Conservation (phyloP, 2,329 filamentous ascomycete genomes). For the Camillea tinctor region DNA sequence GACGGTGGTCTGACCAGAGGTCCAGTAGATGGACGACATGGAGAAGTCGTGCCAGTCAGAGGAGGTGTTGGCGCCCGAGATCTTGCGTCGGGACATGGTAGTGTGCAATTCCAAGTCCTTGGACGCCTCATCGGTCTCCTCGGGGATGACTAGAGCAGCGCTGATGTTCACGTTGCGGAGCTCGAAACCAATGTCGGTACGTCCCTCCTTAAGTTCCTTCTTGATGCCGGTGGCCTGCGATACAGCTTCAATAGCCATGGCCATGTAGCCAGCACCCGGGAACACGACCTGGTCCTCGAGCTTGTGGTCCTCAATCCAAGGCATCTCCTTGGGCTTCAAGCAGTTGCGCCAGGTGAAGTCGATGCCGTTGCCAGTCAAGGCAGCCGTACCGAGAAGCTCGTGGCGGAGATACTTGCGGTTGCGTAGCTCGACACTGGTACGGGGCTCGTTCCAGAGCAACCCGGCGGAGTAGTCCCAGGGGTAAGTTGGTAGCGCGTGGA, state of each 20-base stretch:
- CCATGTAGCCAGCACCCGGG: conserved; percentile 19
- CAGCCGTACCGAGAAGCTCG: not conserved
- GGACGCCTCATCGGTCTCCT: not conserved
- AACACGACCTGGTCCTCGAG: conserved; percentile 16
- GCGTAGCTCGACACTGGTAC: conserved; percentile 9
- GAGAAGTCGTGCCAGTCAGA: not conserved
- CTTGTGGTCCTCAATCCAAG: conserved; percentile 23
- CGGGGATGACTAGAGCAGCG: not conserved
- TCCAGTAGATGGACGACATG: not conserved
- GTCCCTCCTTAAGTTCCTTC: no score
- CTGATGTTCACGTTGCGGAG: conserved; percentile 8
- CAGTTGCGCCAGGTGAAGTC: conserved; percentile 19
- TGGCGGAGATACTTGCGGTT: conserved; percentile 5
- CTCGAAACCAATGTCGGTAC: not conserved
- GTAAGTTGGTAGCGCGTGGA: conserved; percentile 30
- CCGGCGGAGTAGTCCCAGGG: conserved; percentile 35
- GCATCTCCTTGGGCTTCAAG: conserved; percentile 11
- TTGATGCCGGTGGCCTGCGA: conserved; percentile 4
- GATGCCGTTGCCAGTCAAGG: conserved; percentile 14
- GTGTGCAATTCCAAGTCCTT: conserved; percentile 12
- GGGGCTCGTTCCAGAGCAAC: conserved; percentile 12
- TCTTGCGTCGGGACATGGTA: not conserved
- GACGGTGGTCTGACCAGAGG: not conserved
- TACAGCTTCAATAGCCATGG: conserved; percentile 18
- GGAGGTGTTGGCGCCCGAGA: no score